A percentile compares a stretch with the other conserved stretches of the same genome.
These are phyloP conservation scores for Ophiostoma montium DNA, from an alignment of 2,329 filamentous ascomycete species.

Conservation along the genomic window DNA sequence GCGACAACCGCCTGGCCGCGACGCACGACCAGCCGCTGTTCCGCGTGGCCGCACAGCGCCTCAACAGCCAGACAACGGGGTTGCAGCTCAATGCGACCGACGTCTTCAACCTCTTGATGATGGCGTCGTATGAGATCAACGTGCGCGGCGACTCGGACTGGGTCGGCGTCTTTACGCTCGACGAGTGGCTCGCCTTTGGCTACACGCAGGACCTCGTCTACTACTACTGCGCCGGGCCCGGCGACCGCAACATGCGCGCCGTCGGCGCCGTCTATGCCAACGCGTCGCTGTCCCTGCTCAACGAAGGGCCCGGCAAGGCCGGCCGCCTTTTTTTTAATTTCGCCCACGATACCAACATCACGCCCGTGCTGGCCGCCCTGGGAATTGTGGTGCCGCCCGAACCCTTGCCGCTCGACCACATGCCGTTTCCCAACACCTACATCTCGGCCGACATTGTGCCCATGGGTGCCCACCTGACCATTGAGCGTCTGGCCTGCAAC, in stretches of 20 bases:
- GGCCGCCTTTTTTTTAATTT: conserved; percentile 9
- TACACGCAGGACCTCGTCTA: conserved; percentile 55
- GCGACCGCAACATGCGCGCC: conserved; percentile 16
- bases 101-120: conserved; percentile 11
- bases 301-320: conserved; percentile 5
- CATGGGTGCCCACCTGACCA: conserved; percentile 52
- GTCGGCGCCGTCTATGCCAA: conserved; percentile 12
- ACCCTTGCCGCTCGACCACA: conserved; percentile 30
- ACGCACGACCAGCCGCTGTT: conserved; percentile 9
- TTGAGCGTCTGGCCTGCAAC: conserved; percentile 45
- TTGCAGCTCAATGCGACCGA: conserved; percentile 7
- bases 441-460: conserved; percentile 29
- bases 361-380: conserved; percentile 10
- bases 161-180: conserved; percentile 46
- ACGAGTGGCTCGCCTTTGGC: conserved; percentile 49
- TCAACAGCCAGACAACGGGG: conserved; percentile 4
- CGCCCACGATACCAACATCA: conserved; percentile 13
- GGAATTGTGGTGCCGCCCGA: conserved; percentile 2
- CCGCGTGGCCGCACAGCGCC: conserved; percentile 1
- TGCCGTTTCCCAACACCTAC: conserved; percentile 20
- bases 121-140: conserved; percentile 12
- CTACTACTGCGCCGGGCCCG: conserved; percentile 50
- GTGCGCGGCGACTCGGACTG: conserved; percentile 36
- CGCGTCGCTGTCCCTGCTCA: conserved; percentile 7
- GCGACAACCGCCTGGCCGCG: conserved; percentile 6